Evolutionary conservation across 1,284 basidiomycete species (phyloP).

Genomic region (Tetrapyrgos nigripes): DNA sequence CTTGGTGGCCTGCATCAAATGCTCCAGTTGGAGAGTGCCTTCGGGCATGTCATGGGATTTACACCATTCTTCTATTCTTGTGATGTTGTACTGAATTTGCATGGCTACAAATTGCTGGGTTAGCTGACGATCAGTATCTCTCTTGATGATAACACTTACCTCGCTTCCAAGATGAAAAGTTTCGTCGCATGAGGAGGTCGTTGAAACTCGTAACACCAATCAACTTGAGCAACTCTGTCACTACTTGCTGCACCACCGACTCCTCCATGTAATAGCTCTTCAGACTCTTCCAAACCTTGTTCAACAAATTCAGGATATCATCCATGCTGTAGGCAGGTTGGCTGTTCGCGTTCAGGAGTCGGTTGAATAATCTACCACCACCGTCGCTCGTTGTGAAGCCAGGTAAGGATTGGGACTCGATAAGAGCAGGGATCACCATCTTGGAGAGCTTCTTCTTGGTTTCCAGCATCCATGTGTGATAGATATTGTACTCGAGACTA

Average conservation of each 20-base stretch:
- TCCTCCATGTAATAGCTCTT: slow-evolving; percentile 99
- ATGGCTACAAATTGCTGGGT: slow-evolving; percentile 66
- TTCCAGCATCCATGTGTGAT: slow-evolving; percentile 99
- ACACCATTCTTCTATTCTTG: slow-evolving; percentile 97
- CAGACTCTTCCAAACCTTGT: slow-evolving; percentile 98
- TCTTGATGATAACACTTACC: slow-evolving; percentile 59
- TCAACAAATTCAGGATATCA: slow-evolving; percentile 95
- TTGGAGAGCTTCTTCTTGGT: slow-evolving; percentile 96
- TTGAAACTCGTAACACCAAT: slow-evolving; percentile 99
- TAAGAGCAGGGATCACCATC: slow-evolving; percentile 98
- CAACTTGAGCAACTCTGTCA: slow-evolving; percentile 95
- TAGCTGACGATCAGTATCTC: background rate
- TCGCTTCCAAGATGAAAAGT: slow-evolving; percentile 99
- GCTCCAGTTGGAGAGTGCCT: slow-evolving; percentile 96
- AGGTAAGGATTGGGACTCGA: slow-evolving; percentile 97
- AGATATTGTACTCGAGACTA: slow-evolving; percentile 99
- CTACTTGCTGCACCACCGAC: slow-evolving; percentile 95
- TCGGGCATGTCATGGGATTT: slow-evolving; percentile 99
- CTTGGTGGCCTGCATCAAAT: slow-evolving; percentile 99
- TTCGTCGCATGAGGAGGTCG: slow-evolving; percentile 97
- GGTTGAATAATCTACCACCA: slow-evolving; percentile 91
- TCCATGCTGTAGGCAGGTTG: slow-evolving; percentile 98
- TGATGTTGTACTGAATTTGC: slow-evolving; percentile 99
- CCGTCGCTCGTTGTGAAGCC: slow-evolving; percentile 98
- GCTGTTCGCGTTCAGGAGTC: slow-evolving; percentile 85